Base-by-base conservation (phyloP, 2,329 filamentous ascomycete species). In the Monosporascus sp. region DNA sequence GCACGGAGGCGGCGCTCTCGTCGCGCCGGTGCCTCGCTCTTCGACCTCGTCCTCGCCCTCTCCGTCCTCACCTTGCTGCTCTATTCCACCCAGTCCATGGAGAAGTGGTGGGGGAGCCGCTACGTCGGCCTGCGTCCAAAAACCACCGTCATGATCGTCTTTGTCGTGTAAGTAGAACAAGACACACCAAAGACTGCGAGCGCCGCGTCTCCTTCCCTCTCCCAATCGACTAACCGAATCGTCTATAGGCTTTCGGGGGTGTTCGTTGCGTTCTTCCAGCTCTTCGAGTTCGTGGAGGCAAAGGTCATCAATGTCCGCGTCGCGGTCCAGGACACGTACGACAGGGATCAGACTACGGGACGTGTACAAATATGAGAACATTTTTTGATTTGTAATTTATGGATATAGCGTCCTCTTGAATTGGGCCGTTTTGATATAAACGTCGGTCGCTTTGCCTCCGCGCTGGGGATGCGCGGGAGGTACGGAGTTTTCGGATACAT, bases 261-360 rank as follows among this genome's bases (percentile, higher is more conserved):
- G 43, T 46, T 60, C n/a, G 59, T 59, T 20, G 61, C 63, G 5
- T 57, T 64, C 53, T 50, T 65, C 31, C 63, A 65, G 47, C 55
- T 64, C 3, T 65, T 65, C 53, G 57, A 64, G 45, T 61, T 63
- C 53, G 62, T 65, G 56, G 63, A 65, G 51, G 61, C 63, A 41
- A 64, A 63, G 52, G 63, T 65, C 38, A 54, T 65, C 48, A 61
- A 61, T 22, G 55, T 65, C 16, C 61, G 61, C 43, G 48, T 65
- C 26, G 59, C 59, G 43, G 60, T 65, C 56, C 56, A 61, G n/a
- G 60, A 65, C 40, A 62, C 61, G 48, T 65, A 65, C 52, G 61
- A 65, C 51, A 61, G 59, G 22, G 63, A 64, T 48, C 53, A 61
- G 22, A 34, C 52, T n/a, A 55, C 49, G 7, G 60, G 57, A 9